Conservation (phyloP, 164 flowering plant genomes). For the Saururus chinensis region DNA sequence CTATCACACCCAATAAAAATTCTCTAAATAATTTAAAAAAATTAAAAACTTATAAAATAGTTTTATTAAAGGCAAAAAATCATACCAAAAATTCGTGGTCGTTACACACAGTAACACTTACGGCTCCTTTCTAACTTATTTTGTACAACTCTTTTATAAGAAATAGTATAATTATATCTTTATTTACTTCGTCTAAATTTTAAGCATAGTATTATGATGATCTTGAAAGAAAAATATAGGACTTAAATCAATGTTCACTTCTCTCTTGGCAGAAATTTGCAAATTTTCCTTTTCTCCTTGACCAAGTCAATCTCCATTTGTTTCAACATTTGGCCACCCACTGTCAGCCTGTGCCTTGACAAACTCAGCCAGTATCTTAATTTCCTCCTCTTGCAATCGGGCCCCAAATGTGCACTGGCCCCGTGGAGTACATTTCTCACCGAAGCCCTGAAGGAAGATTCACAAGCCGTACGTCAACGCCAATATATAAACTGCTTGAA, state of each 20-base stretch:
- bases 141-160: no score
- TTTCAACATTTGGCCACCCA: slow-evolving; percentile 24
- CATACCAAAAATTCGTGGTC: no score
- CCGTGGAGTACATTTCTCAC: slow-evolving; percentile 76
- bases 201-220: no score
- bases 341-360: slow-evolving; percentile 72
- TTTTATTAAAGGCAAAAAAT: no score
- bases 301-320: neutral
- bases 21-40: no score
- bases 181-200: no score
- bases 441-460: slow-evolving; percentile 58
- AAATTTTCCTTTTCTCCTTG: neutral
- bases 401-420: slow-evolving; percentile 88
- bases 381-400: slow-evolving; percentile 70
- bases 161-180: no score
- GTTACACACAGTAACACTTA: no score
- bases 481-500: neutral
- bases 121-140: no score
- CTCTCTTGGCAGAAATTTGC: neutral
- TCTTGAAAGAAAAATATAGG: no score
- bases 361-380: slow-evolving; percentile 63
- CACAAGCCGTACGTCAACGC: neutral
- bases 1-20: no score
- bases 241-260: neutral
- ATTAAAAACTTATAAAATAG: no score